A percentile compares a stretch with the other conserved stretches of the same genome.
phyloP scores from a whole-genome alignment of 1,284 basidiomycete genomes.

The Sporisorium scitamineum region DNA sequence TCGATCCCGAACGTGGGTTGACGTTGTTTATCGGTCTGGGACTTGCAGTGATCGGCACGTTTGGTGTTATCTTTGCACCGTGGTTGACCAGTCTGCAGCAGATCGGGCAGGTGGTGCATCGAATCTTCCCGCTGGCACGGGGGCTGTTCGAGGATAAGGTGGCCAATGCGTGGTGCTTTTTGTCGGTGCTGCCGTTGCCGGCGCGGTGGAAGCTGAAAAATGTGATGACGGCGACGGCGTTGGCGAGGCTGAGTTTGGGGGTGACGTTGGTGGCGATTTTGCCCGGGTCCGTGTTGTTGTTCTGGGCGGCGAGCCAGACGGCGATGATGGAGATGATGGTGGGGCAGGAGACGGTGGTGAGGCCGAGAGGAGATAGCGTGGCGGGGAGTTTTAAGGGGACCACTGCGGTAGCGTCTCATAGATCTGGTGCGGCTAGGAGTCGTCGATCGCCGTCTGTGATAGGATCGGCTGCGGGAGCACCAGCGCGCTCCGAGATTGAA shows the following conservation, averaged over 20 bases:
- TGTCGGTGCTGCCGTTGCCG: conserved; percentile 61
- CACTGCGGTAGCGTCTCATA: conserved; percentile 16
- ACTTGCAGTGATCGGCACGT: conserved; percentile 72
- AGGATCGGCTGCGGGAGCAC: conserved; percentile 30
- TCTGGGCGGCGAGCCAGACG: conserved; percentile 57
- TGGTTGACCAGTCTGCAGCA: conserved; percentile 77
- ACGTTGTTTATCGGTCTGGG: conserved; percentile 79
- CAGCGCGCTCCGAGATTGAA: conserved; percentile 43
- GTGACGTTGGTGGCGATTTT: conserved; percentile 69
- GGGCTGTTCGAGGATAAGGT: conserved; percentile 97
- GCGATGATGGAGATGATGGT: conserved; percentile 63
- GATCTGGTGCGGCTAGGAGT: conserved; percentile 22
- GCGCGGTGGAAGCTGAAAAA: conserved; percentile 55
- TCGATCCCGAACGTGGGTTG: conserved; percentile 76
- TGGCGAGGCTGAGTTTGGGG: conserved; percentile 69
- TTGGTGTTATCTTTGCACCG: conserved; percentile 79
- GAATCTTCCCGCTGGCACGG: conserved; percentile 89
- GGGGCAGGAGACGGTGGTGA: conserved; percentile 29
- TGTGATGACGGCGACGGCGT: conserved; percentile 37
- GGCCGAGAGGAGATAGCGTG: background rate
- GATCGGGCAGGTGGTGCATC: conserved; percentile 75
- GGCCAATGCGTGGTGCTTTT: conserved; percentile 84
- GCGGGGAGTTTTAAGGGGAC: conserved; percentile 20
- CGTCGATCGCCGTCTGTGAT: conserved; percentile 47
- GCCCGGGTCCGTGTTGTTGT: conserved; percentile 60